Evolutionary conservation across 495 filamentous ascomycete species (phyloP).

Genomic region (Penicillium roqueforti): DNA sequence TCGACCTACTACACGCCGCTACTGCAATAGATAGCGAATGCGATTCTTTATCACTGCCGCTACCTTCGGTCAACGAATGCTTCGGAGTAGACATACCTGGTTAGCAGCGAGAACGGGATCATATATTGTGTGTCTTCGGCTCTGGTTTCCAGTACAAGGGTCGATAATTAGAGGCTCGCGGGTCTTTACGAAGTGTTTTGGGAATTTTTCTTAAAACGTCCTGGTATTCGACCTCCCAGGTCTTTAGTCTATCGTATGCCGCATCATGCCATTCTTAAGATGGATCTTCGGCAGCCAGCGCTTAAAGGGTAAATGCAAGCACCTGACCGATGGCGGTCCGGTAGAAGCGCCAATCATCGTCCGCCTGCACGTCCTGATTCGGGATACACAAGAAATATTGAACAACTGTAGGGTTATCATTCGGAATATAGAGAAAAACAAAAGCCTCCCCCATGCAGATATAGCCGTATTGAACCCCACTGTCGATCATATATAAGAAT

Average conservation of each 20-base stretch:
- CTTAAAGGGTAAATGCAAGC: conserved; percentile 45
- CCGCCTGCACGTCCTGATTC: conserved; percentile 28
- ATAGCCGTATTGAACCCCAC: conserved; percentile 40
- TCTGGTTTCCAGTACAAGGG: conserved; percentile 25
- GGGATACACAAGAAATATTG: conserved; percentile 30
- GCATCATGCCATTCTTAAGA: conserved; percentile 35
- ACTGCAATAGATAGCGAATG: no score
- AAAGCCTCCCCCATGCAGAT: conserved; percentile 45
- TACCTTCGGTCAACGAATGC: no score
- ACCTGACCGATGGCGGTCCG: conserved; percentile 44
- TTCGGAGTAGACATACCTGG: no score
- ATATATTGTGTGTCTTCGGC: conserved; percentile 26
- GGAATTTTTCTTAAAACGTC: conserved; percentile 27
- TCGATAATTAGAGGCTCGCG: conserved; percentile 25
- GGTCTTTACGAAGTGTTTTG: conserved; percentile 24
- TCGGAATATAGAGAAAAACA: conserved; percentile 45
- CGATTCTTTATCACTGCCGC: no score
- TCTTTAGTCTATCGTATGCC: conserved; percentile 22
- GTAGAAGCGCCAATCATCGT: conserved; percentile 29
- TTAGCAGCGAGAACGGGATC: conserved; percentile 22
- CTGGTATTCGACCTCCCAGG: conserved; percentile 29
- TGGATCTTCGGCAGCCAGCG: conserved; percentile 32
- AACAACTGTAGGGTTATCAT: no score
- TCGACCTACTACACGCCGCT: no score
- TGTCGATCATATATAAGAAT: conserved; percentile 48